These are phyloP conservation scores for Cladophialophora immunda DNA, from an alignment of 2,329 filamentous ascomycete genomes.

Conservation along the genomic window DNA sequence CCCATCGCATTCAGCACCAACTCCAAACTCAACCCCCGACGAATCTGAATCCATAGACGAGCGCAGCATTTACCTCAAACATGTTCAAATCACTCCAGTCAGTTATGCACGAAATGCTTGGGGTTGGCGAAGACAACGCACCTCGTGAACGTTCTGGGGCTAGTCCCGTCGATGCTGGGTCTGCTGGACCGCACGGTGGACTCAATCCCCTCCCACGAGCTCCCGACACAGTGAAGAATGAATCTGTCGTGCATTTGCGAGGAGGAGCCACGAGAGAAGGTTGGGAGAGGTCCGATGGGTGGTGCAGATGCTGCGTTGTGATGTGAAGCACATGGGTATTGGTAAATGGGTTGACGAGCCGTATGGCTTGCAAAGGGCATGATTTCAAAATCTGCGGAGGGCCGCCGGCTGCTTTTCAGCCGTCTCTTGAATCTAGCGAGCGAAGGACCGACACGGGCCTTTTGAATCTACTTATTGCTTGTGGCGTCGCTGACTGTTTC, in stretches of 20 bases:
- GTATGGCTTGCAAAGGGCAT: neutral
- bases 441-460: neutral
- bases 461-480: neutral
- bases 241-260: neutral
- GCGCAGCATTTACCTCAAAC: neutral
- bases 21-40: neutral
- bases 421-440: neutral
- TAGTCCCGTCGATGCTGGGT: neutral
- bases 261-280: neutral
- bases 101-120: neutral
- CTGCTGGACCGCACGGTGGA: neutral
- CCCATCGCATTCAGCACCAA: neutral
- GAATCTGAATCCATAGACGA: neutral
- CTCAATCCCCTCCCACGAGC: neutral
- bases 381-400: neutral
- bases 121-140: neutral
- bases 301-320: neutral
- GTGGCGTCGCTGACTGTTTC: neutral
- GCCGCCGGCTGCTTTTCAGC: neutral
- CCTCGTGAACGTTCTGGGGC: neutral
- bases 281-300: slow-evolving; percentile 1
- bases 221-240: neutral
- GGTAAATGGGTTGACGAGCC: too few relatives aligned
- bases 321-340: neutral
- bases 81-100: neutral